Evolutionary conservation across 805 yeast genomes (phyloP), one percentile per base, ranked within the genome.

Genomic region (Myxozyma vanderwaltii): DNA sequence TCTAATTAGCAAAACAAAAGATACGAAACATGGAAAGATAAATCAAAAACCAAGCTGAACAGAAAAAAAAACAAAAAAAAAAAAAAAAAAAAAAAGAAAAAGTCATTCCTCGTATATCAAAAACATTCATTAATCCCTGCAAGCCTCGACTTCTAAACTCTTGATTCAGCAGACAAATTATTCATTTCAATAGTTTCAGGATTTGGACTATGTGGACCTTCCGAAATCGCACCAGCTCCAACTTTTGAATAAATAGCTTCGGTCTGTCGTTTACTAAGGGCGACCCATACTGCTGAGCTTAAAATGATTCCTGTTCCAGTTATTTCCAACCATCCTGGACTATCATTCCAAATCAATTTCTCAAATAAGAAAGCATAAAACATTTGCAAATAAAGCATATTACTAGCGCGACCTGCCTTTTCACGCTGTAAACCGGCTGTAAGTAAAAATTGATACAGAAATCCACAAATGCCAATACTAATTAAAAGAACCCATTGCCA

Each of bases 341-440:
- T 71, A 70, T 86, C 90, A 61, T 82, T 79, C 85, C 89, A 91
- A 29, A 90, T 74, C 0, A 83, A 45, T 36, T 82, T 75, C 70
- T 91, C 97, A 83, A 91, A 85, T 33, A 87, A 58, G 17, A 89
- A 75, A 0, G 96, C 92, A 74, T 86, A 89, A 1, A 91, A 75
- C 78, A 91, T 80, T 68, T 86, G 89, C 1, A 91, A 79, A 70
- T 91, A 91, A 1, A 81, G 75, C 83, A 89, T 85, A 61, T 88
- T 79, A 12, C 91, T 79, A 0, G 91, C 89, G 57, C 88, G 79
- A 3, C 90, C 84, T 0, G 96, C 95, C 60, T 78, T 80, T 63
- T 88, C 96, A 55, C 89, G 77, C 71, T 89, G 96, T 51, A 91
- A 81, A 0, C 96, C 97, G 7, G 89, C 83, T 0, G 97, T 88